These are phyloP conservation scores for Neopestalotiopsis sp. DNA, from an alignment of 2,329 filamentous ascomycete species.

Conservation along the genomic window DNA sequence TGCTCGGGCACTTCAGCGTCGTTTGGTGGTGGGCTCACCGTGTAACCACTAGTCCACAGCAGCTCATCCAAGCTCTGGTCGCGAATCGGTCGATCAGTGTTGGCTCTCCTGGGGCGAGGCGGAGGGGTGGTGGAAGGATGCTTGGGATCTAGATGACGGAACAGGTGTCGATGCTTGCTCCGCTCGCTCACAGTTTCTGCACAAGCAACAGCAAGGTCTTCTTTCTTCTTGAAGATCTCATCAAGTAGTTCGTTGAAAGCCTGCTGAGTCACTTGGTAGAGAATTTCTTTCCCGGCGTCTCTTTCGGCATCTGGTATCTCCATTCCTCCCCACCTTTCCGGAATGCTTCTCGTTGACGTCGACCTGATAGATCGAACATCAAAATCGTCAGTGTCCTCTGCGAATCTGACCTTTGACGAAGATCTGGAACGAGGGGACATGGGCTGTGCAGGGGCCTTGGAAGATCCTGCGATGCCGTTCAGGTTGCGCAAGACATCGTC, in stretches of 20 bases:
- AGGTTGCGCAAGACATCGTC: conserved; percentile 58
- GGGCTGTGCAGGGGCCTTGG: conserved; percentile 45
- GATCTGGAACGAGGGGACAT: conserved; percentile 68
- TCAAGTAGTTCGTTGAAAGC: conserved; percentile 93
- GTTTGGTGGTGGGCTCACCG: conserved; percentile 36
- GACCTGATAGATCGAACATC: conserved; percentile 63
- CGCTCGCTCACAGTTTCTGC: conserved; percentile 67
- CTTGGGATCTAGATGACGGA: conserved; percentile 48
- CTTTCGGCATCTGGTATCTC: conserved; percentile 81
- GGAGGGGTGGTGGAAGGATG: conserved; percentile 24
- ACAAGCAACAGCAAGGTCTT: conserved; percentile 75
- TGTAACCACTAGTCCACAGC: conserved; percentile 51
- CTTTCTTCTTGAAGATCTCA: conserved; percentile 80
- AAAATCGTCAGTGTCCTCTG: conserved; percentile 72
- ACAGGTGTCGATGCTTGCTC: conserved; percentile 57
- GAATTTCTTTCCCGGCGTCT: conserved; percentile 84
- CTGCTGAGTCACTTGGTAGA: conserved; percentile 91
- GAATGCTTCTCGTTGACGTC: conserved; percentile 73
- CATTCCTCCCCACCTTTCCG: conserved; percentile 78
- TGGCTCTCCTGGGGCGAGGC: conserved; percentile 11
- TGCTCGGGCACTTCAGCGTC: conserved; percentile 22
- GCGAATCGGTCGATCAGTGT: conserved; percentile 31
- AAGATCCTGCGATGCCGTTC: conserved; percentile 46
- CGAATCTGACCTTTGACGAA: conserved; percentile 80
- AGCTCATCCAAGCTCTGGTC: conserved; percentile 46